Evolutionary conservation across 2,329 filamentous ascomycete genomes (phyloP).

Genomic region (Rhynchosporium agropyri): DNA sequence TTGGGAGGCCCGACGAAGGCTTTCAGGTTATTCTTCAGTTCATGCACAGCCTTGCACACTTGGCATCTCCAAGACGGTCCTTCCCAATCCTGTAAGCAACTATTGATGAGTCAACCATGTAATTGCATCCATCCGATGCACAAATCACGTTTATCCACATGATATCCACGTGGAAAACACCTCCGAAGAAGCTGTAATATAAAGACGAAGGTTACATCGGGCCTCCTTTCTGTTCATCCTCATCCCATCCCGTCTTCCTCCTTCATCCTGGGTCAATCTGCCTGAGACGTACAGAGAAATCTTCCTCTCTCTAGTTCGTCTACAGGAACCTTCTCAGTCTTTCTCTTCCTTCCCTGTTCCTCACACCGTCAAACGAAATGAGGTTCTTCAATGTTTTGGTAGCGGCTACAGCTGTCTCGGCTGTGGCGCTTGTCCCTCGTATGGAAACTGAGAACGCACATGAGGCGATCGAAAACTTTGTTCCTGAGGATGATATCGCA

Average conservation of each 20-base stretch:
- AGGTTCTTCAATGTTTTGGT: not conserved
- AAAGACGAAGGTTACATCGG: not conserved
- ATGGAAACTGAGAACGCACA: constrained; percentile 2
- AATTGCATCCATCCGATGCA: not conserved
- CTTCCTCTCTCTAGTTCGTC: not conserved
- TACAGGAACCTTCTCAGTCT: not conserved
- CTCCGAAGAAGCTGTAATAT: not conserved
- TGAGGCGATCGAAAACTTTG: constrained; percentile 9
- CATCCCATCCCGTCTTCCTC: not conserved
- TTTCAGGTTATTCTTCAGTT: not conserved
- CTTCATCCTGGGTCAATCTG: not conserved
- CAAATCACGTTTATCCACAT: not conserved
- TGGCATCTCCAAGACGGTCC: constrained; percentile 2
- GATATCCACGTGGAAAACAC: constrained; percentile 1
- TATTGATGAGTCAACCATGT: not conserved
- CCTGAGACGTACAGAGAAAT: not conserved
- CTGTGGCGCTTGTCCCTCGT: not conserved
- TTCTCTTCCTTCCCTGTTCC: not conserved
- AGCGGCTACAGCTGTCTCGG: constrained; percentile 1
- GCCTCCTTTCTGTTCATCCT: not conserved
- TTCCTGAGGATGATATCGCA: constrained; percentile 12
- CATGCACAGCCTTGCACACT: not conserved
- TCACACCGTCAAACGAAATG: not conserved
- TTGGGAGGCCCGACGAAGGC: not conserved
- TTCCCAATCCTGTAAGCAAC: not conserved